phyloP scores from a whole-genome alignment of 129 eudicot genomes.

The Pittosporum tobira region DNA sequence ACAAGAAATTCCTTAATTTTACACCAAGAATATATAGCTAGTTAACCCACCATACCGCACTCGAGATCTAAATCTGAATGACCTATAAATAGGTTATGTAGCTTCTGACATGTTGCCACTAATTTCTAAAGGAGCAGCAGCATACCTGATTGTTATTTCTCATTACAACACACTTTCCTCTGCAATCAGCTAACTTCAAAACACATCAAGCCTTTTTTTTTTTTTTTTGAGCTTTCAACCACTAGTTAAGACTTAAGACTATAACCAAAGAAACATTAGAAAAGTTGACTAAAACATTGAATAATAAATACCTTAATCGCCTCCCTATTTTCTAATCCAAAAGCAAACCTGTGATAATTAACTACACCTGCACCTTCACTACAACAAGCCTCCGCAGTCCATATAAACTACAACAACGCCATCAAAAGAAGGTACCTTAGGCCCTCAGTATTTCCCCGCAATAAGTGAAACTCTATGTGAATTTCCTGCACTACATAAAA shows the following conservation, averaged over 20 bases:
- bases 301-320: neutral
- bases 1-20: no score
- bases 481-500: conserved; percentile 40
- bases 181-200: conserved; percentile 8
- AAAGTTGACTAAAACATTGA: neutral
- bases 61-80: conserved; percentile 3
- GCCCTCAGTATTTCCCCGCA: conserved; percentile 28
- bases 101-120: neutral
- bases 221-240: conserved; percentile 9
- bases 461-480: conserved; percentile 28
- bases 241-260: no score
- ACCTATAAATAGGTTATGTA: neutral
- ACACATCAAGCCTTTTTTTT: no score
- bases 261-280: no score
- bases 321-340: neutral
- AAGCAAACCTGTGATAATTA: conserved; percentile 8
- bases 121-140: conserved; percentile 1
- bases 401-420: conserved; percentile 10
- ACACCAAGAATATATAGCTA: no score
- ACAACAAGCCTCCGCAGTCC: conserved; percentile 3
- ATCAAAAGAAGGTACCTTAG: conserved; percentile 25
- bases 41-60: neutral
- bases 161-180: conserved; percentile 7
- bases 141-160: conserved; percentile 11
- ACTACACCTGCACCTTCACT: conserved; percentile 17